A percentile compares a stretch with the other conserved stretches of the same genome.
phyloP scores from a whole-genome alignment of 1,284 basidiomycete genomes.

The Tranzscheliella williamsii region DNA sequence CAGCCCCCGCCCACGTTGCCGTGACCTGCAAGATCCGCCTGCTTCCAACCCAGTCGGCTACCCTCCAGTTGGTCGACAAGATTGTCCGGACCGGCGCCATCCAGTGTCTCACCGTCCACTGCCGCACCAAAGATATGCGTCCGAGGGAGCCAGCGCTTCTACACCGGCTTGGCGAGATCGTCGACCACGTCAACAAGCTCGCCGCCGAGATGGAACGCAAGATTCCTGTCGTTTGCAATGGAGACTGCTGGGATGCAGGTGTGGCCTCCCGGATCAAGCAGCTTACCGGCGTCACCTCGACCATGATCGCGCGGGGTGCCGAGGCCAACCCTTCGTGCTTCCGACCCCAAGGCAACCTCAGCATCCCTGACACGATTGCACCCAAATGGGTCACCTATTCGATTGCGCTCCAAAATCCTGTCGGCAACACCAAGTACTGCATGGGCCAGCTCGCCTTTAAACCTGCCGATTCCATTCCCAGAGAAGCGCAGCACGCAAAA shows the following conservation, averaged over 20 bases:
- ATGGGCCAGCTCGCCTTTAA: slow-evolving; percentile 64
- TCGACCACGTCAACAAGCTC: slow-evolving; percentile 74
- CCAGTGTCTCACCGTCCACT: slow-evolving; percentile 88
- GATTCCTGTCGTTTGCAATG: slow-evolving; percentile 88
- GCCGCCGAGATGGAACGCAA: slow-evolving; percentile 63
- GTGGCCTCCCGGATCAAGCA: slow-evolving; percentile 77
- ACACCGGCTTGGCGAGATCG: slow-evolving; percentile 79
- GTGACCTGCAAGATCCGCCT: slow-evolving; percentile 78
- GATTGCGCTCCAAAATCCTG: slow-evolving; percentile 68
- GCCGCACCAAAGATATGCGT: slow-evolving; percentile 90
- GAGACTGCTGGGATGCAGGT: slow-evolving; percentile 80
- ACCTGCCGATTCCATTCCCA: slow-evolving; percentile 20
- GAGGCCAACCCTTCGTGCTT: slow-evolving; percentile 92
- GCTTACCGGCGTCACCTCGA: slow-evolving; percentile 74
- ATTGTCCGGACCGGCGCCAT: slow-evolving; percentile 83
- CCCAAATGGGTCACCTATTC: slow-evolving; percentile 53
- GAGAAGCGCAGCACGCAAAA: background rate
- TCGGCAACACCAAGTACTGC: slow-evolving; percentile 89
- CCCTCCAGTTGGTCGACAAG: slow-evolving; percentile 79
- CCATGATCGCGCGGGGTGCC: slow-evolving; percentile 94
- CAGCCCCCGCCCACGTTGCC: slow-evolving; percentile 65
- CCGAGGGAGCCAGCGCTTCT: slow-evolving; percentile 78
- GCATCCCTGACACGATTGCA: slow-evolving; percentile 46
- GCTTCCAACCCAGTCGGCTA: slow-evolving; percentile 81
- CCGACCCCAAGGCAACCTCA: slow-evolving; percentile 62